Evolutionary conservation across 1,139 yeast species (phyloP), one percentile per base, ranked within the genome.

Genomic region (Debaryomyces udenii): DNA sequence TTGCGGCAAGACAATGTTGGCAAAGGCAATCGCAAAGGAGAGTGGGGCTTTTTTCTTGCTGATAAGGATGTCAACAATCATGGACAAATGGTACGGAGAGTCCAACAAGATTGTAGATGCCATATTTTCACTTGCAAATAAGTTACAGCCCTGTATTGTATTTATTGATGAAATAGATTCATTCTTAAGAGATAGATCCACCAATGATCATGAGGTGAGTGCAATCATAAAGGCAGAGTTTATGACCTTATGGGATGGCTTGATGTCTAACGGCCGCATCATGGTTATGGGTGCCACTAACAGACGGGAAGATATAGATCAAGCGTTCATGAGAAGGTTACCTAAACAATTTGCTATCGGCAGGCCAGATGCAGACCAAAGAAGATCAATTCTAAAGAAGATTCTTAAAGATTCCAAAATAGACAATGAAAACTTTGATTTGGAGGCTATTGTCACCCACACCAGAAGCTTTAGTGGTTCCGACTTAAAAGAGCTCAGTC

Each of bases 31-130:
- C 37, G 98, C 98, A 1, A 80, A 83, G 42, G 96, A 91, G 61
- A 84, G 95, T 53, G 91, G 91, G 0, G 98, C 99, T 0, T 89
- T 86, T 54, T 93, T 93, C 64, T 77, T 93, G 40, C 90, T 91
- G 59, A 86, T 93, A 41, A 78, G 96, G 62, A 88, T 93, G 95
- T 89, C 96, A 6, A 84, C 94, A 1, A 81, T 93, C 16, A 88
- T 93, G 94, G 98, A 94, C 67, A 93, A 93, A 64, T 93, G 97
- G 96, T 93, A 89, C 61, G 99, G 99, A 14, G 99, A 93, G 62
- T 83, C 94, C 35, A 93, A 93, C 63, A 93, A 93, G 67, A 83
- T 91, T 35, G 95, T 91, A 2, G 96, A 93, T 50, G 99, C 97
- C 2, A 80, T 93, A 35, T 93, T 93, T 58, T 85, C 96, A 9